Conservation (phyloP, 1,284 basidiomycete genomes). For the Cryptococcus sp. region DNA sequence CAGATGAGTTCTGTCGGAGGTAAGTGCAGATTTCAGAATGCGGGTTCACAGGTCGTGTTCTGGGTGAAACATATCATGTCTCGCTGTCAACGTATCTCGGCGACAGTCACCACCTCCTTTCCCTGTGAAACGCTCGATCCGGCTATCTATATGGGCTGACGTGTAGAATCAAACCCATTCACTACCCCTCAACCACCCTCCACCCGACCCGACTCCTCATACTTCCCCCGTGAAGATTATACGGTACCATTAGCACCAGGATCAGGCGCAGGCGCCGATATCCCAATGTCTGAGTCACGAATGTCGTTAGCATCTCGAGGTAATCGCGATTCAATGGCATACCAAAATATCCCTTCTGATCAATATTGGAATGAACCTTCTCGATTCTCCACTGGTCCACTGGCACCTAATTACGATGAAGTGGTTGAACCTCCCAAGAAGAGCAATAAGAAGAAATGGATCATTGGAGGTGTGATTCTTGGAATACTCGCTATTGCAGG, state of each 20-base stretch:
- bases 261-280: not conserved
- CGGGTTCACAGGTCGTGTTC: too few relatives aligned
- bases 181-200: not conserved
- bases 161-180: not conserved
- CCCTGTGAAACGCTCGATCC: too few relatives aligned
- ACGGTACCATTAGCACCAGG: not conserved
- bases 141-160: too few relatives aligned
- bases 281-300: slow-evolving; percentile 3
- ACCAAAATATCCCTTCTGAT: slow-evolving; percentile 30
- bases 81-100: too few relatives aligned
- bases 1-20: too few relatives aligned
- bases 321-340: slow-evolving; percentile 7
- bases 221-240: not conserved
- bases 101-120: too few relatives aligned
- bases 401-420: not conserved
- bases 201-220: slow-evolving; percentile 2
- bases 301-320: slow-evolving; percentile 6
- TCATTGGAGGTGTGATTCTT: slow-evolving; percentile 24
- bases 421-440: not conserved
- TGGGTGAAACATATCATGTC: too few relatives aligned
- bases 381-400: slow-evolving; percentile 4
- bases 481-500: slow-evolving; percentile 27
- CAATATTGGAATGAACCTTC: slow-evolving; percentile 15
- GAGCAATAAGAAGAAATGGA: slow-evolving; percentile 21
- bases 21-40: too few relatives aligned